These are phyloP conservation scores for Irpex sp. DNA, from an alignment of 1,284 basidiomycete genomes.

Conservation along the genomic window DNA sequence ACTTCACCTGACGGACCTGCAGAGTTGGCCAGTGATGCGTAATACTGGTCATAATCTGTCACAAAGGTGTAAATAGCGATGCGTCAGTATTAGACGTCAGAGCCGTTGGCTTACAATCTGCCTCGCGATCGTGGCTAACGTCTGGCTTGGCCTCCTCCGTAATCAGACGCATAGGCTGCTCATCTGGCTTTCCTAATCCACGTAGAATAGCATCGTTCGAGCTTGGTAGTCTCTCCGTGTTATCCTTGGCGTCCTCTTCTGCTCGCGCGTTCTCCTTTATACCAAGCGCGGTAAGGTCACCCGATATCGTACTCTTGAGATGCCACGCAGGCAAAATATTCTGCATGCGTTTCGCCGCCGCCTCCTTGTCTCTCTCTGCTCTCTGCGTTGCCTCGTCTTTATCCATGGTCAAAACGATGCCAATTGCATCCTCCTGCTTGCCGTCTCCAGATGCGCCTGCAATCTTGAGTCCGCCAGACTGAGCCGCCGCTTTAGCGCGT, in stretches of 20 bases:
- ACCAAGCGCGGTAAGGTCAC: constrained; percentile 85
- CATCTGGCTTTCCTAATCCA: constrained; percentile 36
- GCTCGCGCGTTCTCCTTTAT: constrained; percentile 58
- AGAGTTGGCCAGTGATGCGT: constrained; percentile 68
- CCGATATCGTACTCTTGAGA: constrained; percentile 91
- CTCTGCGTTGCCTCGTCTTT: constrained; percentile 72
- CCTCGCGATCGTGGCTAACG: constrained; percentile 43
- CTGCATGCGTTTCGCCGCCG: constrained; percentile 79
- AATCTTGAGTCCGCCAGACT: constrained; percentile 61
- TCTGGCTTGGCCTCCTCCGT: constrained; percentile 57
- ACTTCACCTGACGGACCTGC: constrained; percentile 51
- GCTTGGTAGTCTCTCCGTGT: constrained; percentile 28
- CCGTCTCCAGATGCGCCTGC: constrained; percentile 62
- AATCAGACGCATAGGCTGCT: constrained; percentile 25
- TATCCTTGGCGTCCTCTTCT: constrained; percentile 29
- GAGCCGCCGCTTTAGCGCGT: constrained; percentile 41
- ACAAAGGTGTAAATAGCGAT: not conserved
- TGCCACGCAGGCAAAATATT: constrained; percentile 94
- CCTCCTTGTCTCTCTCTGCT: constrained; percentile 65
- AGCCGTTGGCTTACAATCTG: constrained; percentile 48
- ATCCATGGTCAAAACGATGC: constrained; percentile 78
- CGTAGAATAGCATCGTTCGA: constrained; percentile 68
- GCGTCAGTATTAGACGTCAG: constrained; percentile 8
- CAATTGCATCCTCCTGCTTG: constrained; percentile 71
- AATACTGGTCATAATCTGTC: constrained; percentile 75